These are phyloP conservation scores for Tolypocladium cylindrosporum DNA, from an alignment of 2,329 filamentous ascomycete species.

Conservation along the genomic window DNA sequence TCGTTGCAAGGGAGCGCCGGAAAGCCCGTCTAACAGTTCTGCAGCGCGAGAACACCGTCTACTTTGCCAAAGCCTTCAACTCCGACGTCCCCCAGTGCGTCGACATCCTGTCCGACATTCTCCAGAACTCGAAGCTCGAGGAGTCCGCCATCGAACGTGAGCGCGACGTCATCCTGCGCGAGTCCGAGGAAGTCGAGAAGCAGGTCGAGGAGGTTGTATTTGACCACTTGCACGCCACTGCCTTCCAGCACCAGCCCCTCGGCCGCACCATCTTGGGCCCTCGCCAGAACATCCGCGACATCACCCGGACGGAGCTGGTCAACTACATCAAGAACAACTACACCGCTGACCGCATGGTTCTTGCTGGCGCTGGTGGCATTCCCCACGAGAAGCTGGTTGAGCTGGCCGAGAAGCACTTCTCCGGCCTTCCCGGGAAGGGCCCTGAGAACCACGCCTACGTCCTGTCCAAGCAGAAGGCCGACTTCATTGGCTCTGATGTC, in stretches of 20 bases:
- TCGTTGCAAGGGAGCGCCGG: conserved; percentile 14
- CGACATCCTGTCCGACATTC: conserved; percentile 97
- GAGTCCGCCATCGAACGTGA: conserved; percentile 87
- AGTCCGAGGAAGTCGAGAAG: conserved; percentile 99
- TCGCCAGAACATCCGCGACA: conserved; percentile 95
- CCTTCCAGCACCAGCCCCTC: conserved; percentile 91
- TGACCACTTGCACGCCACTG: conserved; percentile 96
- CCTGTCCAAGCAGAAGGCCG: conserved; percentile 76
- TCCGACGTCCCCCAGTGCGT: conserved; percentile 91
- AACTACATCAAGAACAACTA: conserved; percentile 99
- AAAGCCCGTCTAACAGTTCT: conserved; percentile 15
- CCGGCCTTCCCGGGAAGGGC: conserved; percentile 63
- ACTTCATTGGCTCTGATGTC: conserved; percentile 95
- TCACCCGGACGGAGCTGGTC: conserved; percentile 79
- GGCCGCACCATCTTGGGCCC: conserved; percentile 97
- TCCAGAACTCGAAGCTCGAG: conserved; percentile 99
- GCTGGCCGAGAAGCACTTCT: conserved; percentile 94
- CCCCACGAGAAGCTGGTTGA: conserved; percentile 91
- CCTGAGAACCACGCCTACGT: conserved; percentile 66
- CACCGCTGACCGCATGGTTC: conserved; percentile 98
- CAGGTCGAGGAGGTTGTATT: conserved; percentile 99
- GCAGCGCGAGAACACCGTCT: conserved; percentile 97
- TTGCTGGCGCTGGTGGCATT: conserved; percentile 89
- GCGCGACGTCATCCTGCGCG: conserved; percentile 95
- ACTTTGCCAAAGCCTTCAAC: conserved; percentile 99